Conservation (phyloP, 192 early-diverging fungal genomes). For the Podila minutissima region DNA sequence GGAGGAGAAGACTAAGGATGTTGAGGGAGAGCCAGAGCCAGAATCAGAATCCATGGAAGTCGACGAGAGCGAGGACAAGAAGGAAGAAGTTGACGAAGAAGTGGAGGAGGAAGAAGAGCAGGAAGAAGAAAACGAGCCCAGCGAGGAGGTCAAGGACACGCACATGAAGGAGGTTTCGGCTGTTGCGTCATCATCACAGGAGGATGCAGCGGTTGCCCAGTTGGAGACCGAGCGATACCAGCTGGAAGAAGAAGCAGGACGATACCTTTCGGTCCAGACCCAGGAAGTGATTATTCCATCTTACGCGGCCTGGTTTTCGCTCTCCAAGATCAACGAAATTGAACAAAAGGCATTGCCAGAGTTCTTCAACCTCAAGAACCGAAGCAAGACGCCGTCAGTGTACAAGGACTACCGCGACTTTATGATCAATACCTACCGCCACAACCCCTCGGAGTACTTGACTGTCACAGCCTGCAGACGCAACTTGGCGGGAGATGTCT, state of each 20-base stretch:
- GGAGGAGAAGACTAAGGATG: neutral
- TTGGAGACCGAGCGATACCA: constrained; percentile 48
- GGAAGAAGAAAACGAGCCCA: constrained; percentile 2
- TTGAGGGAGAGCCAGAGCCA: neutral
- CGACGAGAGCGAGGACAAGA: constrained; percentile 24
- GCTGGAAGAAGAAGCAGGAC: constrained; percentile 73
- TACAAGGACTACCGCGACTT: constrained; percentile 98
- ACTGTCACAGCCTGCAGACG: constrained; percentile 98
- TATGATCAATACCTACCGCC: constrained; percentile 97
- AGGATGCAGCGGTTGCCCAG: constrained; percentile 24
- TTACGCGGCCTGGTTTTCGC: constrained; percentile 95
- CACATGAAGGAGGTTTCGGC: neutral
- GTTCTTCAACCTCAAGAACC: constrained; percentile 95
- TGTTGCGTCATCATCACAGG: constrained; percentile 21
- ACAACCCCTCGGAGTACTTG: constrained; percentile 95
- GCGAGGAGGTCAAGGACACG: neutral
- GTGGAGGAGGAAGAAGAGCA: constrained; percentile 3
- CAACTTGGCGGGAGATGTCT: constrained; percentile 98
- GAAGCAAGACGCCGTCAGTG: constrained; percentile 90
- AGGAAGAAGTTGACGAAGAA: constrained; percentile 11
- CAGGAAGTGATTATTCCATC: constrained; percentile 82
- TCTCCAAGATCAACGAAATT: constrained; percentile 83
- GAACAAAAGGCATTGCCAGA: constrained; percentile 93
- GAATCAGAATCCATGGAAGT: constrained; percentile 36
- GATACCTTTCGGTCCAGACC: constrained; percentile 74